Base-by-base conservation (phyloP, 2,329 filamentous ascomycete species). In the Pyrenophora graminea region DNA sequence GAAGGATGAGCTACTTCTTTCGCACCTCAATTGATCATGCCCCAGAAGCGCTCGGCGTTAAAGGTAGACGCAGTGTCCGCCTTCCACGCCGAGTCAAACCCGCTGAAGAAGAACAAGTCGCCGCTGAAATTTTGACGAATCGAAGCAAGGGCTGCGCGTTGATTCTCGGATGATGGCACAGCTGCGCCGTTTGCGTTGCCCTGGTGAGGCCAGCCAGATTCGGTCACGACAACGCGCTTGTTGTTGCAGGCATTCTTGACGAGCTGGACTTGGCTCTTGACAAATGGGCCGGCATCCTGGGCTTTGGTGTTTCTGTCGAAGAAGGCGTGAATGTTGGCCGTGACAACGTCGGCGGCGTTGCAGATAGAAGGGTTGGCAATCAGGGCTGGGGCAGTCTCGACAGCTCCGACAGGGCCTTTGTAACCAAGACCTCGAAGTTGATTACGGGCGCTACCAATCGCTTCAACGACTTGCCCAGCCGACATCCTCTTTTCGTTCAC, bases 71-170 rank as follows among this genome's bases (percentile, higher is more conserved):
- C 70, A 45, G 76, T 80, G 59, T 88, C 82, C 34, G 76, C 70
- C 80, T 95, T 96, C 90, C 91, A 96, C 43, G 79, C 65, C 55
- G 91, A 88, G 72, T 96, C 88, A 76, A 87, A 93, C 3, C 89
- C 86, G 23, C 87, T 88, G 75, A 94, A 93, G 18, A 95, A 76
- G 58, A 92, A 82, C 37, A 93, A 65, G 47, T 85, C 80, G 41
- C 72, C 68, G 12, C 75, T 65, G 67, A 91, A 91, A 2, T 78
- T 76, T 32, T 68, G 65, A 70, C 82, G 83, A 64, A 96, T 82
- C 19, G 85, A 86, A 5, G 75, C 70, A 31, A 96, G 71, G 9
- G 91, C 91, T 18, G 72, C 69, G 9, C 76, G 68, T 71, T 96
- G 91, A 59, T 91, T 85, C 9, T 79, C 75, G n/a, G 76, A 63